These are phyloP conservation scores for Raffaelea albimanens DNA, from an alignment of 2,329 filamentous ascomycete genomes.

Conservation along the genomic window DNA sequence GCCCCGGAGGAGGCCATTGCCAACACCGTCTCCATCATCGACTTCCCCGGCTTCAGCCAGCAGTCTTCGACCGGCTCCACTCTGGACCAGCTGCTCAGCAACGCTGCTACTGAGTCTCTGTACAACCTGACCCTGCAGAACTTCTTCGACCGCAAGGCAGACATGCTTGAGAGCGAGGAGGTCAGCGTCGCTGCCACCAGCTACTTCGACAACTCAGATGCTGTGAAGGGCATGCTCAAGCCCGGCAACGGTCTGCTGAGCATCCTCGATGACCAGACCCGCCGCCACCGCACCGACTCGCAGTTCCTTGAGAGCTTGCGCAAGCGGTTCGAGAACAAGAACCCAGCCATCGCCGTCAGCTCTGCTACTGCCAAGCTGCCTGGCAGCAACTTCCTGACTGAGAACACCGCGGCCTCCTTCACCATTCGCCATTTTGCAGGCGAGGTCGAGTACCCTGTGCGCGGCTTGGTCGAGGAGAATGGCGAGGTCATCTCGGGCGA, in stretches of 20 bases:
- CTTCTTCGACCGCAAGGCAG: conserved; percentile 91
- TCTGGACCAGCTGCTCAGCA: conserved; percentile 88
- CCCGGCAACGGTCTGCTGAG: conserved; percentile 84
- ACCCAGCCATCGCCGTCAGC: conserved; percentile 75
- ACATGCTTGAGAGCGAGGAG: conserved; percentile 89
- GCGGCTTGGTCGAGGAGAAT: conserved; percentile 86
- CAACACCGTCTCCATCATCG: conserved; percentile 90
- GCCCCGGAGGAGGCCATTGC: conserved; percentile 78
- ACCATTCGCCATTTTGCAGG: conserved; percentile 93
- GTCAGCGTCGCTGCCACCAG: conserved; percentile 82
- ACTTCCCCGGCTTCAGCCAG: conserved; percentile 92
- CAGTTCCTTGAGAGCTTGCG: conserved; percentile 85
- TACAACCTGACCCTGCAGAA: conserved; percentile 92
- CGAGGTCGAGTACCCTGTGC: conserved; percentile 87
- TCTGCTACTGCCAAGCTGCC: conserved; percentile 67
- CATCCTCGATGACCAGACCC: conserved; percentile 93
- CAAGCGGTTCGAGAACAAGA: conserved; percentile 91
- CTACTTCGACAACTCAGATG: conserved; percentile 97
- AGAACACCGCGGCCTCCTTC: conserved; percentile 72
- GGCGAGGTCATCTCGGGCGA: conserved; percentile 93
- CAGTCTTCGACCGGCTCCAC: conserved; percentile 72
- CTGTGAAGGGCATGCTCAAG: conserved; percentile 85
- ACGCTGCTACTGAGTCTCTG: conserved; percentile 82
- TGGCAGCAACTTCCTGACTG: conserved; percentile 82
- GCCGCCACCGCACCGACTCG: conserved; percentile 76